Base-by-base conservation (phyloP, 2,329 filamentous ascomycete species). In the Curvularia spicifera region DNA sequence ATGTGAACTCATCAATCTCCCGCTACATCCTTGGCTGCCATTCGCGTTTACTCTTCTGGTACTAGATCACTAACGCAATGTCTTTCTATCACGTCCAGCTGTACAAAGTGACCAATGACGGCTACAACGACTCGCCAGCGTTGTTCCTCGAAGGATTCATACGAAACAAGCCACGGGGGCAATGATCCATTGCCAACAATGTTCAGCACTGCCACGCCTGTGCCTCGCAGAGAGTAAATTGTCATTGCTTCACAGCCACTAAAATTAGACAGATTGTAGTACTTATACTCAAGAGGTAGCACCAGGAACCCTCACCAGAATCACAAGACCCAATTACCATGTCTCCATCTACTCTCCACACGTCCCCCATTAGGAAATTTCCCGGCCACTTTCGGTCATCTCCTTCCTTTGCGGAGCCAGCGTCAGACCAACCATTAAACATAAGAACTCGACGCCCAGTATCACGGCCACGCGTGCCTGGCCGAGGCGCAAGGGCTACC, bases 181-280 rank as follows among this genome's bases (percentile, higher is more conserved):
- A 60, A 44, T 29, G 15, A 6, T 37, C 5, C 35, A 37, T 37
- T 2, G 6, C 12, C 26, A 53, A 31, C 35, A 48, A 56, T 44
- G 53, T 39, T 31, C 31, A 45, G 51, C 62, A 62, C 51, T 50
- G 59, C 59, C 62, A 62, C 59, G 37, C 40, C 28, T 56, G 43
- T 37, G 50, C 13, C 31, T 35, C 28, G 42, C 54, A 35, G 55
- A 44, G 20, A 43, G 24, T 9, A 33, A 33, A 9, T 46, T 28
- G 47, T 59, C 29, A 48, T 24, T 29, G 28, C 50, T 26, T 44
- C 29, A 8, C 29, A 13, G n/a, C 20, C 33, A 6, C 8, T 20
- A 47, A 18, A 45, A 35, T 22, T 48, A 37, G 33, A 33, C 13
- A 43, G 29, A 24, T 8, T 18, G 18, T 29, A 29, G 6, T 48